A percentile compares a stretch with the other conserved stretches of the same genome.
Evolutionary conservation across 116 monocot species (phyloP).

Genomic region (Iris pallida): DNA sequence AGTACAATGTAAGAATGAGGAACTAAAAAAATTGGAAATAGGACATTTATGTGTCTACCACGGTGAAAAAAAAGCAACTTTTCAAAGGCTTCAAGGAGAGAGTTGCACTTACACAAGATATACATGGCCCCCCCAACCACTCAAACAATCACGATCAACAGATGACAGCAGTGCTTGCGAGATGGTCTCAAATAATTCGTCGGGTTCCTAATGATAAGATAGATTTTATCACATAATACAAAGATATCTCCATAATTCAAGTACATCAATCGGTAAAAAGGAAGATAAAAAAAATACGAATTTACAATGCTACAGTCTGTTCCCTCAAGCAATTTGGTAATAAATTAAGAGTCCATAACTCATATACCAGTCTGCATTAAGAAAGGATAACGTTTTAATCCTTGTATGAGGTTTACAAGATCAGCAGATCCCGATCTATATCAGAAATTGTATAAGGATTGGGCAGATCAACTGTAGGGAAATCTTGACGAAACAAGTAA

Average conservation of each 20-base stretch:
- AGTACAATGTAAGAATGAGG: background rate
- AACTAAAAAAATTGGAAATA: background rate
- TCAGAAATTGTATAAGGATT: too few relatives aligned
- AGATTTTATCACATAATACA: background rate
- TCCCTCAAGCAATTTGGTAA: too few relatives aligned
- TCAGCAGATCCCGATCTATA: too few relatives aligned
- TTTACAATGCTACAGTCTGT: too few relatives aligned
- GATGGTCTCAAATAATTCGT: conserved; percentile 87
- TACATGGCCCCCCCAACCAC: conserved; percentile 97
- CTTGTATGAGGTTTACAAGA: too few relatives aligned
- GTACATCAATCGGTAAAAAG: background rate
- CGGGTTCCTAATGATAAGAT: conserved; percentile 56
- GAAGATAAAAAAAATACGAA: background rate
- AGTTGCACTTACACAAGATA: conserved; percentile 73
- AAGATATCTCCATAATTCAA: background rate
- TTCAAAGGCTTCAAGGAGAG: background rate
- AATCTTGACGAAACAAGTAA: too few relatives aligned
- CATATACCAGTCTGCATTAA: too few relatives aligned
- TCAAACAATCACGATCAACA: conserved; percentile 92
- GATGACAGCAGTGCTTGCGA: conserved; percentile 88
- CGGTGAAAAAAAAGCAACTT: background rate
- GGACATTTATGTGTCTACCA: too few relatives aligned
- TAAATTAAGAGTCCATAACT: too few relatives aligned
- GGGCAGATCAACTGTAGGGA: too few relatives aligned
- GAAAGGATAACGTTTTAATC: too few relatives aligned